Conservation (phyloP, 192 early-diverging fungal species). For the Gryganskiella cystojenkinii region DNA sequence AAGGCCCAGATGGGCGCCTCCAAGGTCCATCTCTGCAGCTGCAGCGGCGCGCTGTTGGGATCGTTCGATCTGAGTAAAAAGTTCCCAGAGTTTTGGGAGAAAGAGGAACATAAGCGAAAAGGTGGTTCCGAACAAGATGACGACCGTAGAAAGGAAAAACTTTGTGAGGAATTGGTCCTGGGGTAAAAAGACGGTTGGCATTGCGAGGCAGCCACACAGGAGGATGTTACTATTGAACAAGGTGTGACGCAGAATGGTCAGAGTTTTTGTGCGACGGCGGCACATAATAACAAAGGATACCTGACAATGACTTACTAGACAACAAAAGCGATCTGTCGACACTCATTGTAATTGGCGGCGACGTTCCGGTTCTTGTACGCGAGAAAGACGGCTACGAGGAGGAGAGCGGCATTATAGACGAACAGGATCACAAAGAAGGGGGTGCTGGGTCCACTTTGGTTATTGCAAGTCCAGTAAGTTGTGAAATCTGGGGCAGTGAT, state of each 20-base stretch:
- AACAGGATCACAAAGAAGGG: slow-evolving; percentile 43
- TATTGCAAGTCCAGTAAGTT: slow-evolving; percentile 56
- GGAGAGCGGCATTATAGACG: slow-evolving; percentile 42
- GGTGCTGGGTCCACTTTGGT: slow-evolving; percentile 15
- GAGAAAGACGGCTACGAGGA: slow-evolving; percentile 57
- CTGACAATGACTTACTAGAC: slow-evolving; percentile 63
- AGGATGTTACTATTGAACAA: slow-evolving; percentile 58
- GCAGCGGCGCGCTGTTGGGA: background rate
- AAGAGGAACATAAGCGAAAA: slow-evolving; percentile 62
- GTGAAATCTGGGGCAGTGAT: slow-evolving; percentile 39
- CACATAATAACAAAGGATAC: no score
- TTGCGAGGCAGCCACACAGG: slow-evolving; percentile 54
- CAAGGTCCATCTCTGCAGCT: background rate
- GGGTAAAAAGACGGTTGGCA: slow-evolving; percentile 52
- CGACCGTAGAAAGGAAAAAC: slow-evolving; percentile 54
- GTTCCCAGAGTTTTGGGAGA: slow-evolving; percentile 55
- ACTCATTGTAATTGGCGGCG: slow-evolving; percentile 61
- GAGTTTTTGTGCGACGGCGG: no score
- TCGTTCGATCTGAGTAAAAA: slow-evolving; percentile 42
- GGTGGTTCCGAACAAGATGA: slow-evolving; percentile 57
- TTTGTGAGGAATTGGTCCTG: slow-evolving; percentile 56
- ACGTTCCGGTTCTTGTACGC: slow-evolving; percentile 64
- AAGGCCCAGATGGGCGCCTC: slow-evolving; percentile 16
- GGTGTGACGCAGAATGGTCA: no score
- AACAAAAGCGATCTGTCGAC: slow-evolving; percentile 62